Conservation (phyloP, 225 moss, liverwort and hornwort species). For the Marchantia paleacea region DNA sequence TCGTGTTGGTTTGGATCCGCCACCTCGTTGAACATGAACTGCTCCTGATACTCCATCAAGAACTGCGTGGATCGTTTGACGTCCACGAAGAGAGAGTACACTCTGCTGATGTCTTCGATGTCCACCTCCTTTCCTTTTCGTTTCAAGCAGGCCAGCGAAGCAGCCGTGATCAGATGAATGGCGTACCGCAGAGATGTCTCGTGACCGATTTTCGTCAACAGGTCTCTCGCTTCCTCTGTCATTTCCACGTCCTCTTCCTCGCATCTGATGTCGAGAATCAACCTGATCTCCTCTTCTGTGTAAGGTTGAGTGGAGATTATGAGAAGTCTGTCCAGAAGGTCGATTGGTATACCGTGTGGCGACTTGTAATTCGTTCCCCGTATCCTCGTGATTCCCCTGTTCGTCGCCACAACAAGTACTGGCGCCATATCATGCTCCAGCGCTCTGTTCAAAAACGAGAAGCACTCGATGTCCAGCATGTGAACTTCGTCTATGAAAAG, state of each 20-base stretch:
- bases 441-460: slow-evolving; percentile 71
- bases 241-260: slow-evolving; percentile 88
- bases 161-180: slow-evolving; percentile 73
- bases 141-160: slow-evolving; percentile 63
- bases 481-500: slow-evolving; percentile 84
- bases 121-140: slow-evolving; percentile 76
- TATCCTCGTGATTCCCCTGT: slow-evolving; percentile 77
- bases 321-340: slow-evolving; percentile 68
- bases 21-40: slow-evolving; percentile 75
- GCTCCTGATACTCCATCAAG: slow-evolving; percentile 82
- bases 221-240: slow-evolving; percentile 64
- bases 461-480: slow-evolving; percentile 84
- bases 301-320: slow-evolving; percentile 78
- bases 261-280: slow-evolving; percentile 75
- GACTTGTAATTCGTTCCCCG: slow-evolving; percentile 77
- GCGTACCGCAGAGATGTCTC: slow-evolving; percentile 72
- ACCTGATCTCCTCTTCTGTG: slow-evolving; percentile 60
- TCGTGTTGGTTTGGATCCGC: background rate
- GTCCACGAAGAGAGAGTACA: slow-evolving; percentile 75
- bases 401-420: slow-evolving; percentile 79
- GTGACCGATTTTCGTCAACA: slow-evolving; percentile 72
- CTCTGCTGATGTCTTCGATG: slow-evolving; percentile 75
- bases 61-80: slow-evolving; percentile 76
- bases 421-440: slow-evolving; percentile 74
- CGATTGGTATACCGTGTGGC: slow-evolving; percentile 82